Evolutionary conservation across 2,329 filamentous ascomycete species (phyloP).

Genomic region (Sclerotinia glacialis): DNA sequence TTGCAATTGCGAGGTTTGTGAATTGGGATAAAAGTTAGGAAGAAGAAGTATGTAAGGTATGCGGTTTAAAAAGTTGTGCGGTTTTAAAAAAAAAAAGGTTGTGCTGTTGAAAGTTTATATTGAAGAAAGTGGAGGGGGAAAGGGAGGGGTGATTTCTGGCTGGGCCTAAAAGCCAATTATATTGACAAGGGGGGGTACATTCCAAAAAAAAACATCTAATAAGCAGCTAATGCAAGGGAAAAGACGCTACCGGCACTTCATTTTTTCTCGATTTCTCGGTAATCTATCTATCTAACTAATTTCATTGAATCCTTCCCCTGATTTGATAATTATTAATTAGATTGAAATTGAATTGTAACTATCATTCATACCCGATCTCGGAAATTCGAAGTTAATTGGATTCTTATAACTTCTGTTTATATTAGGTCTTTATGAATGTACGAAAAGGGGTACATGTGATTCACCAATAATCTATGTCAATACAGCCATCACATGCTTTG

Average conservation of each 20-base stretch:
- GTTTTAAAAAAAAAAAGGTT: no score
- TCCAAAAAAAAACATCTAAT: constrained; percentile 9
- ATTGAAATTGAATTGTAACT: no score
- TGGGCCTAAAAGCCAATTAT: constrained; percentile 16
- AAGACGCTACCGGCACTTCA: not conserved
- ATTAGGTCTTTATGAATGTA: no score
- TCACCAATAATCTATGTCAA: not conserved
- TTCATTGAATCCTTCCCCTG: no score
- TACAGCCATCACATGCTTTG: not conserved
- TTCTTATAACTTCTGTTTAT: no score
- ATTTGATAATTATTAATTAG: no score
- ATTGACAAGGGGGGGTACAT: constrained; percentile 14
- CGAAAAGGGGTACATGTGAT: no score
- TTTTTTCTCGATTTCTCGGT: not conserved
- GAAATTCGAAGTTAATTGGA: no score
- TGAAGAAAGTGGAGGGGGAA: constrained; percentile 12
- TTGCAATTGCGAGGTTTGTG: constrained; percentile 3
- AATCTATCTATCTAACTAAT: not conserved
- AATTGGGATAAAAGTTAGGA: no score
- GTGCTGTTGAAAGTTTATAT: constrained; percentile 2
- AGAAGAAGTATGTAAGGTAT: not conserved
- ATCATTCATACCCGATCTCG: no score
- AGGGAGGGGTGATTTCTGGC: constrained; percentile 19
- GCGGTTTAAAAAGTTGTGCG: not conserved
- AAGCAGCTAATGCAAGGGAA: constrained; percentile 9